Percentiles rank a stretch among this genome's conserved stretches.
These are phyloP conservation scores for Trametes punicea DNA, from an alignment of 768 basidiomycete genomes.

Conservation along the genomic window DNA sequence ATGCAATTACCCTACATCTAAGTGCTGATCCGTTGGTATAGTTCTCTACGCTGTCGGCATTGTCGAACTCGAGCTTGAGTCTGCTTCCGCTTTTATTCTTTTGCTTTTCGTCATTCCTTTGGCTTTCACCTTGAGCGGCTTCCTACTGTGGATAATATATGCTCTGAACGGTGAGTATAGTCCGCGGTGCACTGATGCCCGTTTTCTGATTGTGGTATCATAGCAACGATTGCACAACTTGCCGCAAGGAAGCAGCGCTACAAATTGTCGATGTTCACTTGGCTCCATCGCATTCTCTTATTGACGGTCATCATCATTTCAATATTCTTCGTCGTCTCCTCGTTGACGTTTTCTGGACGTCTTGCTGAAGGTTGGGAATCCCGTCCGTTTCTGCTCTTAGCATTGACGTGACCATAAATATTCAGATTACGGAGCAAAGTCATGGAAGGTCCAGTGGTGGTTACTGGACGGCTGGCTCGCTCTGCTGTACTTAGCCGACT, in stretches of 20 bases:
- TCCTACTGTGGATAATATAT: constrained; percentile 95
- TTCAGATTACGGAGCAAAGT: constrained; percentile 85
- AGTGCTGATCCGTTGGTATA: constrained; percentile 27
- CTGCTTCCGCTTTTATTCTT: constrained; percentile 79
- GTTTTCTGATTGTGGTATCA: constrained; percentile 12
- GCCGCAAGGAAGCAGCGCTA: constrained; percentile 81
- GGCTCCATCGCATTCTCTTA: constrained; percentile 81
- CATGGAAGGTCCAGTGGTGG: constrained; percentile 94
- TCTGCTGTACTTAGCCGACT: constrained; percentile 80
- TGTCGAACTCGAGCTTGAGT: constrained; percentile 88
- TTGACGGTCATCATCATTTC: constrained; percentile 77
- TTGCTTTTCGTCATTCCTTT: constrained; percentile 91
- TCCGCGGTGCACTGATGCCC: constrained; percentile 1
- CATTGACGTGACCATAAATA: not conserved
- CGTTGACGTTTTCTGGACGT: constrained; percentile 87
- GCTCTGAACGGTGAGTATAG: constrained; percentile 68
- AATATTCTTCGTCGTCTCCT: constrained; percentile 90
- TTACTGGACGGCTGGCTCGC: constrained; percentile 93
- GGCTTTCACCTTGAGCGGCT: constrained; percentile 92
- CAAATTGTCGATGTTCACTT: constrained; percentile 86
- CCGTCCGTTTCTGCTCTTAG: not conserved
- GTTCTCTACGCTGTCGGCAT: constrained; percentile 94
- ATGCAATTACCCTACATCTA: not conserved
- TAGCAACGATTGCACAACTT: constrained; percentile 87
- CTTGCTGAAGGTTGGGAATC: constrained; percentile 81